These are phyloP conservation scores for Neofusicoccum laricinum DNA, from an alignment of 2,329 filamentous ascomycete species.

Conservation along the genomic window DNA sequence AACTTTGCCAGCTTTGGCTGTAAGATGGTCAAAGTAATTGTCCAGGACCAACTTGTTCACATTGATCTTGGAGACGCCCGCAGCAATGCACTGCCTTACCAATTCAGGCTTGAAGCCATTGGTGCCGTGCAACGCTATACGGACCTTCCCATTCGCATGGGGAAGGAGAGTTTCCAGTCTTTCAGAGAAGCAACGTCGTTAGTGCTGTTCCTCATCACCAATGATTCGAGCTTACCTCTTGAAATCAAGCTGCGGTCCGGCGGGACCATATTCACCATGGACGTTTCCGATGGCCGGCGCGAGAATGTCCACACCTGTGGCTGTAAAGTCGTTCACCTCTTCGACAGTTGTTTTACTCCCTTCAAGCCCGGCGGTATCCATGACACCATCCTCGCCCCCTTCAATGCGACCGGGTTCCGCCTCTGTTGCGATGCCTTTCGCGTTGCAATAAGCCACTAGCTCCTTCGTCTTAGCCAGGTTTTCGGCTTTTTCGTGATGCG, in stretches of 20 bases:
- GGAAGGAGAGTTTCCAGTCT: neutral
- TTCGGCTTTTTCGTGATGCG: constrained; percentile 66
- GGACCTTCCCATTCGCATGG: constrained; percentile 38
- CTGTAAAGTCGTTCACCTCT: constrained; percentile 67
- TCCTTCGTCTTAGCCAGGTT: constrained; percentile 63
- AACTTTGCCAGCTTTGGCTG: constrained; percentile 36
- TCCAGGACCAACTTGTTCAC: constrained; percentile 55
- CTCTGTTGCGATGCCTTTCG: constrained; percentile 63
- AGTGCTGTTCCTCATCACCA: neutral
- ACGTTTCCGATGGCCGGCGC: constrained; percentile 74
- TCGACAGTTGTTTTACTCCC: constrained; percentile 64
- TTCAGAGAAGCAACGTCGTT: neutral
- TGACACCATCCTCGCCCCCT: constrained; percentile 70
- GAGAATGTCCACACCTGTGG: constrained; percentile 68
- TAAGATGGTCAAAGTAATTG: constrained; percentile 43
- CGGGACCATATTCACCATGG: constrained; percentile 68
- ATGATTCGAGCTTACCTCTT: constrained; percentile 16
- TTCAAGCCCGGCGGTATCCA: constrained; percentile 62
- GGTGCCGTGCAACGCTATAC: constrained; percentile 56
- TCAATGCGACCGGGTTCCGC: constrained; percentile 69
- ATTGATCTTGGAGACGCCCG: constrained; percentile 56
- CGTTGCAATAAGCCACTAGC: constrained; percentile 61
- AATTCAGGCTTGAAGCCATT: constrained; percentile 53
- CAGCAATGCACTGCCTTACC: constrained; percentile 51
- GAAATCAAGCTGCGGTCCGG: constrained; percentile 42